Evolutionary conservation across 805 yeast genomes (phyloP).

Genomic region (Metschnikowia lachancei): DNA sequence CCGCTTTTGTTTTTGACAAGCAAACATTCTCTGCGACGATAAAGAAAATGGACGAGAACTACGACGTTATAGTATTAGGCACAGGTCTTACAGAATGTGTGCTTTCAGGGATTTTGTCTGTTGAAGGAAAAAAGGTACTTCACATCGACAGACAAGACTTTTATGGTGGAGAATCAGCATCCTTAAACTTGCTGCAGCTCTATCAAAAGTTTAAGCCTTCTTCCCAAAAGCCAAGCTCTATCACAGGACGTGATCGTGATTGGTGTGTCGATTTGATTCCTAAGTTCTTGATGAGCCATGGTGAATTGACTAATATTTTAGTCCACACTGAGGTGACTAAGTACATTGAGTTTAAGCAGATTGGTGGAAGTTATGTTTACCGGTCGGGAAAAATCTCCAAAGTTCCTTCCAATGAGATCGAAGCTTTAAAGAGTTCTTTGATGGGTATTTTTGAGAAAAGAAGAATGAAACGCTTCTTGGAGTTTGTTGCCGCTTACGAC

Average conservation of each 20-base stretch:
- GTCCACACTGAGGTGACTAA: constrained; percentile 95
- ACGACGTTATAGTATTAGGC: constrained; percentile 95
- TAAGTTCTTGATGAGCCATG: constrained; percentile 95
- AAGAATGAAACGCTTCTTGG: constrained; percentile 88
- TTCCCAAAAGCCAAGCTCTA: constrained; percentile 61
- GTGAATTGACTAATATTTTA: constrained; percentile 92
- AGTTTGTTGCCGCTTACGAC: constrained; percentile 77
- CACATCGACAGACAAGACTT: constrained; percentile 96
- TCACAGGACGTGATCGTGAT: constrained; percentile 88
- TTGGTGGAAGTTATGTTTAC: constrained; percentile 93
- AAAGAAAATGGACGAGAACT: constrained; percentile 81
- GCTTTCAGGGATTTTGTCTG: constrained; percentile 87
- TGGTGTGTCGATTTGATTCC: constrained; percentile 98
- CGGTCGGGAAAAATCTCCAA: constrained; percentile 87
- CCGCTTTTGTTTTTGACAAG: not conserved
- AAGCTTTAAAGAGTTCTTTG: constrained; percentile 85
- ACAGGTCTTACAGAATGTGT: constrained; percentile 96
- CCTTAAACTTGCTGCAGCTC: constrained; percentile 64
- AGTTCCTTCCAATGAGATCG: constrained; percentile 89
- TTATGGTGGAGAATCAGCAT: constrained; percentile 92
- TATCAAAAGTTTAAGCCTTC: constrained; percentile 84
- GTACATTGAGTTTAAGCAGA: constrained; percentile 93
- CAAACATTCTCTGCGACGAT: not conserved
- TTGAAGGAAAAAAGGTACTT: constrained; percentile 96
- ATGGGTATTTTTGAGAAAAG: constrained; percentile 97